Evolutionary conservation across 352 stramenopile genomes (phyloP), one percentile per base, ranked within the genome.

Genomic region (Peronospora tabacina): DNA sequence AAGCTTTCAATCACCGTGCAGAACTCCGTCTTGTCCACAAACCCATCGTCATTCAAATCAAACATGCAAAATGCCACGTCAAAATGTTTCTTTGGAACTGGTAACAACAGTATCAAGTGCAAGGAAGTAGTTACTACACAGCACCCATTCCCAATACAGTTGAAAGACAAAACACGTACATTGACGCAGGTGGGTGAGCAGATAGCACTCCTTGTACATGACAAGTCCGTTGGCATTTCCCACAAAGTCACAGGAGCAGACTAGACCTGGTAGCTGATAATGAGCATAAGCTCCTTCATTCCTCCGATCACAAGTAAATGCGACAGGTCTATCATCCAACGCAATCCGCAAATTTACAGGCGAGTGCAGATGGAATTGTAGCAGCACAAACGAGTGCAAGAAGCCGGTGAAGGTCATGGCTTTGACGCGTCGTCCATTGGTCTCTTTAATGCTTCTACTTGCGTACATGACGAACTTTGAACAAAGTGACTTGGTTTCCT

Each of bases 351-450:
- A 26, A 47, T 49, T 52, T 61, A 89, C 76, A 26, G 77, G 76
- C 6, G 61, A 35, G 22, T 70, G 63, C 20, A 79, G 58, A 55
- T 76, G 77, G 61, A 89, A 89, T 52, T 78, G 77, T 11, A 75
- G 73, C 9, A 90, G 58, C 20, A 85, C 70, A 30, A 87, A 64
- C 43, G 80, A 86, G 49, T 87, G 75, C 40, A 90, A 40, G 47
- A 90, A 90, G 63, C 88, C 70, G 12, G 80, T 89, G 55, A 86
- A 88, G n/a, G 61, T 90, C 80, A 90, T 89, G 40, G 52, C 68
- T 26, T 65, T 66, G 16, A 55, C 60, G 7, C 42, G 35, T 35
- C 59, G 56, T 19, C 47, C 58, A 8, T 59, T 62, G 6, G 48
- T 55, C 0, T 39, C 26, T 1, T 65, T 55, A 24, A 86, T 49